phyloP scores from a whole-genome alignment of 176 grass and related monocot genomes.

The Hordeum marinum region DNA sequence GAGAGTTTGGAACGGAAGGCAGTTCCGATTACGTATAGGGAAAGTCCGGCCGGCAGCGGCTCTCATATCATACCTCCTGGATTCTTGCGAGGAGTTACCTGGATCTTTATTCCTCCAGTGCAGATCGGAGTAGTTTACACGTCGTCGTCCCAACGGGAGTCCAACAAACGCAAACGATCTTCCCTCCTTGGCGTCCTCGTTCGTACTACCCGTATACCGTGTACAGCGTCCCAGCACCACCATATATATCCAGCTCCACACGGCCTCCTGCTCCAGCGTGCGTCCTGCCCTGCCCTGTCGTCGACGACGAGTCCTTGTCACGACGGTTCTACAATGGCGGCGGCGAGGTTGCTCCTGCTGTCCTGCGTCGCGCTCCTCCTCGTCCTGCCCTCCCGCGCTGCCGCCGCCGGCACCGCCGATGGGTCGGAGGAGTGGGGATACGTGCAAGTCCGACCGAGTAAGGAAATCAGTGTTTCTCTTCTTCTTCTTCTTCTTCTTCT shows the following conservation, averaged over 20 bases:
- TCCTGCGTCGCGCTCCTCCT: neutral
- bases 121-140: neutral
- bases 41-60: neutral
- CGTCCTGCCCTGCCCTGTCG: neutral
- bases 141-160: neutral
- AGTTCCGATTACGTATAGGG: neutral
- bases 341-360: slow-evolving; percentile 3
- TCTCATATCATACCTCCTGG: neutral
- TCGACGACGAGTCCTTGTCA: neutral
- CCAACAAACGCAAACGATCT: neutral
- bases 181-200: neutral
- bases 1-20: neutral
- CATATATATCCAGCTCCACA: neutral
- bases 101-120: neutral
- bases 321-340: neutral
- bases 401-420: slow-evolving; percentile 41
- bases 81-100: neutral
- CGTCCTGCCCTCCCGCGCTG: neutral
- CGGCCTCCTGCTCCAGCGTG: neutral
- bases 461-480: neutral
- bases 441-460: slow-evolving; percentile 82
- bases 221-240: neutral
- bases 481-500: neutral
- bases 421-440: slow-evolving; percentile 95
- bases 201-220: neutral